phyloP scores from a whole-genome alignment of 345 rosid genomes.

The Corchorus olitorius region DNA sequence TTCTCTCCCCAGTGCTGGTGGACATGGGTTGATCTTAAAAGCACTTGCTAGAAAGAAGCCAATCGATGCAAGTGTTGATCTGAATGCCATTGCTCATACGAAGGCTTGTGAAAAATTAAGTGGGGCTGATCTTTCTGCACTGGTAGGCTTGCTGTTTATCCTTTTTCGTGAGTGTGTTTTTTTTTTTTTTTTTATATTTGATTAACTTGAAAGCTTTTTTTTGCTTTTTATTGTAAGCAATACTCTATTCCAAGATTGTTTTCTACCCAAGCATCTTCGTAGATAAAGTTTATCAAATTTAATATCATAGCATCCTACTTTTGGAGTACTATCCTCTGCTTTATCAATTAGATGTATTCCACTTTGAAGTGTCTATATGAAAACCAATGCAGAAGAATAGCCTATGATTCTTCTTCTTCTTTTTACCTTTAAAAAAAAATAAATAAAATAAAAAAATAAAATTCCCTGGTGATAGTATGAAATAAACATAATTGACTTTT shows the following conservation, averaged over 20 bases:
- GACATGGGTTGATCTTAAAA: slow-evolving; percentile 76
- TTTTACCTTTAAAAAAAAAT: no score
- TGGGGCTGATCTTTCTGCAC: slow-evolving; percentile 87
- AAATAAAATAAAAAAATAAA: no score
- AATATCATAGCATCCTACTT: neutral
- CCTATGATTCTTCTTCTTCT: no score
- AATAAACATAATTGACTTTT: neutral
- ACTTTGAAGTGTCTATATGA: neutral
- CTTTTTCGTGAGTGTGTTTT: neutral
- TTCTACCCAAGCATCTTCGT: neutral
- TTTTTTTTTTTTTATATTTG: neutral
- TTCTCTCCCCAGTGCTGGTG: slow-evolving; percentile 75
- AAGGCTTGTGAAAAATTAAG: slow-evolving; percentile 75
- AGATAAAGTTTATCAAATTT: neutral
- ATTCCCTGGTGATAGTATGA: neutral
- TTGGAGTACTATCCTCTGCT: neutral
- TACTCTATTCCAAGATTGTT: neutral
- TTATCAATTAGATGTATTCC: neutral
- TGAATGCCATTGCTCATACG: slow-evolving; percentile 60
- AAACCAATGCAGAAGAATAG: neutral
- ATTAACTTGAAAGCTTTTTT: neutral
- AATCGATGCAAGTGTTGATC: slow-evolving; percentile 71
- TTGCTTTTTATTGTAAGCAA: neutral
- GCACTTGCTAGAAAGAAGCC: slow-evolving; percentile 78
- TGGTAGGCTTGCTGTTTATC: slow-evolving; percentile 48